These are phyloP conservation scores for Geotrichum australiense DNA, from an alignment of 1,139 yeast species.

Conservation along the genomic window DNA sequence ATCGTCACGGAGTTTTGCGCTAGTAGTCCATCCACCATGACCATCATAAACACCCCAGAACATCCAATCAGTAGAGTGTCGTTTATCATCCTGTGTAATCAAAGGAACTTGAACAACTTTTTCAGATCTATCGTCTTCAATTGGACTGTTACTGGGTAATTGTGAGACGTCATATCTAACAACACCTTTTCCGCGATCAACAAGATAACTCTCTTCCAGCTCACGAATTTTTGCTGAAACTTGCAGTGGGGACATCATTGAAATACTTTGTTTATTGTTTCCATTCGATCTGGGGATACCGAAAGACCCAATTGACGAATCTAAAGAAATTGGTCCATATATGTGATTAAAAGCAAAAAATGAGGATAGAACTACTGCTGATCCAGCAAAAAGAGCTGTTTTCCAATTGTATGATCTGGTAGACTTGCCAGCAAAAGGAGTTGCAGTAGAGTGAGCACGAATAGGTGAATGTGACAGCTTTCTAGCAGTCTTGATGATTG, in stretches of 20 bases:
- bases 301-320: conserved; percentile 15
- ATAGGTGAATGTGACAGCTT: not conserved
- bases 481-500: too few species aligned
- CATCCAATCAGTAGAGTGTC: conserved; percentile 71
- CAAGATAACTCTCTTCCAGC: conserved; percentile 71
- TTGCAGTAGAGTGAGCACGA: not conserved
- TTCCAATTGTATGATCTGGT: conserved; percentile 5
- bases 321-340: conserved; percentile 10
- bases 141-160: conserved; percentile 84
- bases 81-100: conserved; percentile 18
- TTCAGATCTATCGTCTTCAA: conserved; percentile 90
- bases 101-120: conserved; percentile 77
- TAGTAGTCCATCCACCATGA: conserved; percentile 94
- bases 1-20: conserved; percentile 72
- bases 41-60: conserved; percentile 96
- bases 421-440: not conserved
- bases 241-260: conserved; percentile 60
- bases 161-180: conserved; percentile 86
- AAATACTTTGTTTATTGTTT: conserved; percentile 11
- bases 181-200: conserved; percentile 82
- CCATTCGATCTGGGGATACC: conserved; percentile 17
- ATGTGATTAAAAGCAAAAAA: conserved; percentile 12
- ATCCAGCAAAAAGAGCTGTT: conserved; percentile 16
- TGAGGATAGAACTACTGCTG: conserved; percentile 15
- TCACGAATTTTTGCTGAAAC: conserved; percentile 64